These are phyloP conservation scores for Calocybe cyanea DNA, from an alignment of 768 basidiomycete species.

Conservation along the genomic window DNA sequence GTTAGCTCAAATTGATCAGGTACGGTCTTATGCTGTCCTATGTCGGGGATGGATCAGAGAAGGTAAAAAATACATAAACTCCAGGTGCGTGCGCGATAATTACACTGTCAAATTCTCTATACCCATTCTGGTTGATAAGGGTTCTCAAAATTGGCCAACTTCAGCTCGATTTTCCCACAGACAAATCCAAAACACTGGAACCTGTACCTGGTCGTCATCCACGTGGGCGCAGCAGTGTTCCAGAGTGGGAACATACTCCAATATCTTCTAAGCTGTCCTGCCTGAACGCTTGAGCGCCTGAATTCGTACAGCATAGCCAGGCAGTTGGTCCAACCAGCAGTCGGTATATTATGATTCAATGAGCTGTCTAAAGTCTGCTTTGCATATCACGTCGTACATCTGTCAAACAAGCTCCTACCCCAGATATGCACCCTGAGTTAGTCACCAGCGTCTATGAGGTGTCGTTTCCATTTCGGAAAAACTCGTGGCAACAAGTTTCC, in stretches of 20 bases:
- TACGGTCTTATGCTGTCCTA: constrained; percentile 19
- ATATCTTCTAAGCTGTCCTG: too few relatives aligned
- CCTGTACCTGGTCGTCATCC: constrained; percentile 27
- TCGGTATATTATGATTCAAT: too few relatives aligned
- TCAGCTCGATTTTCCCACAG: constrained; percentile 21
- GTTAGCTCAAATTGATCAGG: constrained; percentile 1
- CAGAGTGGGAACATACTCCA: too few relatives aligned
- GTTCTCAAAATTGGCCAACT: constrained; percentile 9
- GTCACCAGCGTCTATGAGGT: not conserved
- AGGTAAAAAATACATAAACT: constrained; percentile 18
- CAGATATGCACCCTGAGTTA: too few relatives aligned
- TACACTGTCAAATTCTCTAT: constrained; percentile 19
- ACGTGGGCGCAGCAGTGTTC: too few relatives aligned
- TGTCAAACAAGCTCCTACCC: too few relatives aligned
- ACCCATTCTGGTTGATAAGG: constrained; percentile 17
- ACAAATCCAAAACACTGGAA: constrained; percentile 23
- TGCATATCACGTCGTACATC: too few relatives aligned
- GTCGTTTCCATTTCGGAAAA: constrained; percentile 1
- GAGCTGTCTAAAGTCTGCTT: too few relatives aligned
- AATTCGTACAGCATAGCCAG: too few relatives aligned
- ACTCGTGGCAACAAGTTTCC: constrained; percentile 2
- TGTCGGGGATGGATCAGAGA: constrained; percentile 18
- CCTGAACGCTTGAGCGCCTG: too few relatives aligned
- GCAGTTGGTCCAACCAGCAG: too few relatives aligned
- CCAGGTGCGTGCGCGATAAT: constrained; percentile 9